phyloP scores from a whole-genome alignment of 805 yeast species.

The Yarrowia yakushimensis region DNA sequence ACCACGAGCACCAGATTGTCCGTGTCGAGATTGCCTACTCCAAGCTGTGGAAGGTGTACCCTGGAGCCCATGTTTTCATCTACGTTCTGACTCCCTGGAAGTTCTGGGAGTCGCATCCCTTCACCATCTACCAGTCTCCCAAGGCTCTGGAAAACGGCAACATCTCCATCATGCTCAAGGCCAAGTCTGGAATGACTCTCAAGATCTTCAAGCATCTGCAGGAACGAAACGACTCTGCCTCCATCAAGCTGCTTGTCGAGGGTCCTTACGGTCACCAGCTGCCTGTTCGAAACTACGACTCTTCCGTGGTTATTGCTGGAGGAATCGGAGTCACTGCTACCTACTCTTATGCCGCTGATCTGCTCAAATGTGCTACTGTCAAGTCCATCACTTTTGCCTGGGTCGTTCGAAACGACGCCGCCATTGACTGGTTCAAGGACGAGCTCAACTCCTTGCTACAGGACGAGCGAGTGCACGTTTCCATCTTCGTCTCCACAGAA shows the following conservation, averaged over 20 bases:
- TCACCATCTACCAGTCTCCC: conserved; percentile 43
- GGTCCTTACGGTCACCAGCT: conserved; percentile 68
- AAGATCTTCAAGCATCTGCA: conserved; percentile 38
- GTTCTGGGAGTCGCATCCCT: conserved; percentile 75
- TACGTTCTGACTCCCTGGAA: conserved; percentile 37
- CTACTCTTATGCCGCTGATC: conserved; percentile 41
- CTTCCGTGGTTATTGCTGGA: conserved; percentile 62
- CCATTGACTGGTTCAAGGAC: conserved; percentile 36
- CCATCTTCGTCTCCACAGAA: conserved; percentile 39
- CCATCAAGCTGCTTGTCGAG: conserved; percentile 50
- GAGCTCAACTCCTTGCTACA: conserved; percentile 33
- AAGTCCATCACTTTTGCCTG: conserved; percentile 35
- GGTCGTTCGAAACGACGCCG: conserved; percentile 35
- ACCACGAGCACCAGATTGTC: conserved; percentile 43
- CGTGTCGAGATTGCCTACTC: conserved; percentile 32
- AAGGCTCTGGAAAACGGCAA: conserved; percentile 42
- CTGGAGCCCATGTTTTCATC: conserved; percentile 21
- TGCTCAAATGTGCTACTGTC: conserved; percentile 18
- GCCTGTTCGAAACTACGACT: conserved; percentile 50
- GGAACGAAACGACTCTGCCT: conserved; percentile 33
- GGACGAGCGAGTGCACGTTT: conserved; percentile 34
- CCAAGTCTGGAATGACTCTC: conserved; percentile 53
- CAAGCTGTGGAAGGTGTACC: conserved; percentile 38
- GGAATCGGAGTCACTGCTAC: conserved; percentile 74
- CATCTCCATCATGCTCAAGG: conserved; percentile 48